These are phyloP conservation scores for Aspergillus nomiae DNA, from an alignment of 2,329 filamentous ascomycete genomes.

Conservation along the genomic window DNA sequence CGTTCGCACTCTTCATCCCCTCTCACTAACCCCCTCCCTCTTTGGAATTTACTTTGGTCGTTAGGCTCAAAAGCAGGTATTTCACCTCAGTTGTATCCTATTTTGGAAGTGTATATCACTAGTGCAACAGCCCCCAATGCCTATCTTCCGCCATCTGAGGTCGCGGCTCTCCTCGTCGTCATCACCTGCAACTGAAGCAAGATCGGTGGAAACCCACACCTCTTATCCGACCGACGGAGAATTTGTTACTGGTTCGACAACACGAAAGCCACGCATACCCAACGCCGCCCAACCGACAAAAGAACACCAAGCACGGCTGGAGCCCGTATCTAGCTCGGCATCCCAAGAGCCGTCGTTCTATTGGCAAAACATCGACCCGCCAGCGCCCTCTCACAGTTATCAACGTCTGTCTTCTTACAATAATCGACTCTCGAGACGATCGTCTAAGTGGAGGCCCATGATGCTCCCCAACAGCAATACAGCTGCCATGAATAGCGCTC, in stretches of 20 bases:
- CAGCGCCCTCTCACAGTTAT: background rate
- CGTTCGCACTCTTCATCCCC: background rate
- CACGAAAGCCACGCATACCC: background rate
- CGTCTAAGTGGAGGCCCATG: background rate
- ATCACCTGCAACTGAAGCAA: background rate
- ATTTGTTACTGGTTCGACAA: background rate
- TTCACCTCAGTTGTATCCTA: background rate
- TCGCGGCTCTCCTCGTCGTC: slow-evolving; percentile 5
- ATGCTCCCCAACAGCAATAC: slow-evolving; percentile 2
- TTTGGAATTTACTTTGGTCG: background rate
- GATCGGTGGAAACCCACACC: background rate
- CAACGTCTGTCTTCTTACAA: background rate
- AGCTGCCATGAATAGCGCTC: background rate
- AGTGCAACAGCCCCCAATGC: background rate
- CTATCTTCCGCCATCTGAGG: slow-evolving; percentile 5
- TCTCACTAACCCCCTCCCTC: background rate
- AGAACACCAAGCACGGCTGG: background rate
- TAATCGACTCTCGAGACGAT: background rate
- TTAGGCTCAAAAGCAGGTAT: background rate
- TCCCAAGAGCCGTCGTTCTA: slow-evolving; percentile 8
- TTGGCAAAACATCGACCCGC: slow-evolving; percentile 14
- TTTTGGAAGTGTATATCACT: background rate
- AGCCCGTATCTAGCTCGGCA: slow-evolving; percentile 4
- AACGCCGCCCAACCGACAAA: background rate
- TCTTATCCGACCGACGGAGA: background rate